Evolutionary conservation across 78 protist species (phyloP).

Genomic region (Bodo saltans): DNA sequence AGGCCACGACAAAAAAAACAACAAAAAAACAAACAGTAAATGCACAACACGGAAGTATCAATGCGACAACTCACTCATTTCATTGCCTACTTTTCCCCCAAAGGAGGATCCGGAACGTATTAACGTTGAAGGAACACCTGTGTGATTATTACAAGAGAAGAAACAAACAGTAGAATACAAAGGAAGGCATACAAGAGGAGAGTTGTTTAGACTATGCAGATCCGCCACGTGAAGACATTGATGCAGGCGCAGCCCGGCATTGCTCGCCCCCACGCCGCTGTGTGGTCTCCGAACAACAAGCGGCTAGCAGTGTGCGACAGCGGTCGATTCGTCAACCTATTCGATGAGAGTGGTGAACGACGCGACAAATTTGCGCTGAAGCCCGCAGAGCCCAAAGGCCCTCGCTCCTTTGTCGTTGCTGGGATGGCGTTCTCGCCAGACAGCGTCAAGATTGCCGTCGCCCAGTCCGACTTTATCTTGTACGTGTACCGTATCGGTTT

Average conservation of each 20-base stretch:
- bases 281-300: slow-evolving; percentile 63
- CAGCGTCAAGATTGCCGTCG: slow-evolving; percentile 68
- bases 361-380: slow-evolving; percentile 57
- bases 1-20: too few relatives aligned
- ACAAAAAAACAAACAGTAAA: too few relatives aligned
- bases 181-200: background rate
- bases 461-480: slow-evolving; percentile 78
- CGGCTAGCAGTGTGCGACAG: slow-evolving; percentile 58
- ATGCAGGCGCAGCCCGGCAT: slow-evolving; percentile 34
- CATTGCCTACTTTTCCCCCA: too few relatives aligned
- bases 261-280: slow-evolving; percentile 43
- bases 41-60: too few relatives aligned
- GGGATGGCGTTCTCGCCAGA: slow-evolving; percentile 84
- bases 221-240: slow-evolving; percentile 51
- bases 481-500: slow-evolving; percentile 77
- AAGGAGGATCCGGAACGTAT: too few relatives aligned
- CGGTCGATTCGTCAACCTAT: slow-evolving; percentile 59
- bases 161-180: background rate
- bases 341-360: slow-evolving; percentile 65
- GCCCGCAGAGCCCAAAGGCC: background rate
- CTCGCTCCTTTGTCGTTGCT: slow-evolving; percentile 41
- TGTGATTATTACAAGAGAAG: too few relatives aligned
- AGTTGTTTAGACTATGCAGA: slow-evolving; percentile 49
- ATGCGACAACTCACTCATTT: too few relatives aligned
- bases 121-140: too few relatives aligned